Conservation (phyloP, 768 basidiomycete species). For the Wakefieldia striispora region DNA sequence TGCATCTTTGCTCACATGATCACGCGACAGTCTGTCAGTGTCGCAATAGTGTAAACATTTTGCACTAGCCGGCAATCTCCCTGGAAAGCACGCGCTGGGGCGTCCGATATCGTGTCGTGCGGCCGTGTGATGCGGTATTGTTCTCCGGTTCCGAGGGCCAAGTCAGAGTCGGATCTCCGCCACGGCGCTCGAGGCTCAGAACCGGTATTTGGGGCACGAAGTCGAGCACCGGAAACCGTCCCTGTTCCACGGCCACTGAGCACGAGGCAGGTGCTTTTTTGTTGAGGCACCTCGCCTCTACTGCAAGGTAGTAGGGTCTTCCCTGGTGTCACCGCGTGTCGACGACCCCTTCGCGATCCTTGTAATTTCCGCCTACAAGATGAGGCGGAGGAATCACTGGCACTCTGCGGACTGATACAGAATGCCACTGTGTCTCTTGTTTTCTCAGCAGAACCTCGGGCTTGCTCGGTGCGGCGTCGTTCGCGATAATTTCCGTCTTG, state of each 20-base stretch:
- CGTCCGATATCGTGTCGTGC: slow-evolving; percentile 7
- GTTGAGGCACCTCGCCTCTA: slow-evolving; percentile 14
- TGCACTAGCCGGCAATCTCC: slow-evolving; percentile 4
- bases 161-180: slow-evolving; percentile 15
- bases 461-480: slow-evolving; percentile 1
- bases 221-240: slow-evolving; percentile 1
- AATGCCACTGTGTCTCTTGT: slow-evolving; percentile 2
- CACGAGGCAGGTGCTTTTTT: slow-evolving; percentile 9
- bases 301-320: slow-evolving; percentile 19
- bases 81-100: slow-evolving; percentile 12
- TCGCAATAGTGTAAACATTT: slow-evolving; percentile 5
- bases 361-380: slow-evolving; percentile 24
- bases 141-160: slow-evolving; percentile 25
- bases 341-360: slow-evolving; percentile 11
- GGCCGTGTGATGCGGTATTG: slow-evolving; percentile 1
- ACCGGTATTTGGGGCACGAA: slow-evolving; percentile 7
- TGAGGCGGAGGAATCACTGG: neutral
- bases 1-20: neutral
- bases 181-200: slow-evolving; percentile 5
- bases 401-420: slow-evolving; percentile 2
- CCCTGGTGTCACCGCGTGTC: slow-evolving; percentile 2
- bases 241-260: slow-evolving; percentile 2
- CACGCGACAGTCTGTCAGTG: neutral
- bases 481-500: slow-evolving; percentile 10
- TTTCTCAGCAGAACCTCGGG: slow-evolving; percentile 5